Evolutionary conservation across 2,329 filamentous ascomycete species (phyloP).

Genomic region (Huntiella omanensis): DNA sequence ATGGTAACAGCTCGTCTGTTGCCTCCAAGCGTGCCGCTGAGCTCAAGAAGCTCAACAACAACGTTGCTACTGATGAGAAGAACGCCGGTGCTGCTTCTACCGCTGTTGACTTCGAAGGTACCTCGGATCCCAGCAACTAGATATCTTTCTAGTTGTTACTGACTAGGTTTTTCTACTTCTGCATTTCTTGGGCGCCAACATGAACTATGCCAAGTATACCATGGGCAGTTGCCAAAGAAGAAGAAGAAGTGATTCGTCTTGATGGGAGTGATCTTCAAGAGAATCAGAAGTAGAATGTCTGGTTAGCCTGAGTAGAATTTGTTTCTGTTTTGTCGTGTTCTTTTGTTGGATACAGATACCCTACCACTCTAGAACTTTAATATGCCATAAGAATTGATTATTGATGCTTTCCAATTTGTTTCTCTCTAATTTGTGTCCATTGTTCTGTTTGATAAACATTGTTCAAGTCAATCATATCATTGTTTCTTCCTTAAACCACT

Average conservation of each 20-base stretch:
- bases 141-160: neutral
- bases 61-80: conserved; percentile 24
- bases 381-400: neutral
- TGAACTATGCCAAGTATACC: neutral
- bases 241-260: conserved; percentile 1
- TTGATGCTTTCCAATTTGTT: neutral
- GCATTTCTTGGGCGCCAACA: neutral
- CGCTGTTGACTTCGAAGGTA: conserved; percentile 19
- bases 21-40: conserved; percentile 17
- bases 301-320: neutral
- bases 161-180: neutral
- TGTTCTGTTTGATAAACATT: too few species aligned
- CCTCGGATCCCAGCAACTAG: conserved; percentile 6
- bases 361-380: neutral
- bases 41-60: conserved; percentile 32
- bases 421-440: too few species aligned
- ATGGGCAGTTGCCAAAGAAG: neutral
- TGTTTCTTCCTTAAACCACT: too few species aligned
- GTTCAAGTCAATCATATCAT: too few species aligned
- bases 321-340: neutral
- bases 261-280: neutral
- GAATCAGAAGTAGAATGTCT: neutral
- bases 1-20: conserved; percentile 15
- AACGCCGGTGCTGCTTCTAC: conserved; percentile 20
- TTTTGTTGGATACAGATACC: neutral